phyloP scores from a whole-genome alignment of 2,329 filamentous ascomycete species.

The Mycogone perniciosa region DNA sequence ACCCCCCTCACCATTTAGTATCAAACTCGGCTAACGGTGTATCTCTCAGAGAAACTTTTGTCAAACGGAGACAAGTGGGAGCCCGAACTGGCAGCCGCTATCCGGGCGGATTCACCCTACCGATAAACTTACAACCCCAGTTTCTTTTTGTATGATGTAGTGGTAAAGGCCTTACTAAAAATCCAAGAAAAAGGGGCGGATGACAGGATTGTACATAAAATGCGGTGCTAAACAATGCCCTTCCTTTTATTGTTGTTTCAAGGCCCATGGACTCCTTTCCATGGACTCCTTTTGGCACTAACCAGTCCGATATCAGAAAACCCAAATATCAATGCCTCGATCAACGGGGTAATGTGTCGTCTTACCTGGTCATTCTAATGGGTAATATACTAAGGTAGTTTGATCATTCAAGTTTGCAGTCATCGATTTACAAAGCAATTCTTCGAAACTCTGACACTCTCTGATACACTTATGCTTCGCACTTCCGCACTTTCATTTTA shows the following conservation, averaged over 20 bases:
- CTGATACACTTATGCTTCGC: not conserved
- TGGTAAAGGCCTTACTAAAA: not conserved
- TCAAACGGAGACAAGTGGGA: slow-evolving; percentile 96
- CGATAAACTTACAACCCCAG: slow-evolving; percentile 46
- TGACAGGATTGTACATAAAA: slow-evolving; percentile 13
- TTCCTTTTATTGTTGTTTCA: not conserved
- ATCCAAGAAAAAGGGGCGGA: not conserved
- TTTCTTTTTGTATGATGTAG: slow-evolving; percentile 12
- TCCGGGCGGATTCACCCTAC: slow-evolving; percentile 89
- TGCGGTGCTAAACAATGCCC: slow-evolving; percentile 1
- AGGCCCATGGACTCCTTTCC: no score
- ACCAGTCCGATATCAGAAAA: no score
- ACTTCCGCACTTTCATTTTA: slow-evolving; percentile 7
- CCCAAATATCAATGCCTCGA: no score
- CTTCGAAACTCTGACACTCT: no score
- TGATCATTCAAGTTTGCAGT: no score
- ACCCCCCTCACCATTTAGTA: not conserved
- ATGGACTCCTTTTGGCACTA: no score
- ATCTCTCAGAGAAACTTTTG: slow-evolving; percentile 64
- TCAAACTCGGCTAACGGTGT: slow-evolving; percentile 16
- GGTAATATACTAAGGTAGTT: no score
- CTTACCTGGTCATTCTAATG: no score
- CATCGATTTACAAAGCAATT: no score
- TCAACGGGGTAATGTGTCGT: no score
- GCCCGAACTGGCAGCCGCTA: slow-evolving; percentile 86